Evolutionary conservation across 2,329 filamentous ascomycete genomes (phyloP).

Genomic region (Ophidiomyces ophidiicola): DNA sequence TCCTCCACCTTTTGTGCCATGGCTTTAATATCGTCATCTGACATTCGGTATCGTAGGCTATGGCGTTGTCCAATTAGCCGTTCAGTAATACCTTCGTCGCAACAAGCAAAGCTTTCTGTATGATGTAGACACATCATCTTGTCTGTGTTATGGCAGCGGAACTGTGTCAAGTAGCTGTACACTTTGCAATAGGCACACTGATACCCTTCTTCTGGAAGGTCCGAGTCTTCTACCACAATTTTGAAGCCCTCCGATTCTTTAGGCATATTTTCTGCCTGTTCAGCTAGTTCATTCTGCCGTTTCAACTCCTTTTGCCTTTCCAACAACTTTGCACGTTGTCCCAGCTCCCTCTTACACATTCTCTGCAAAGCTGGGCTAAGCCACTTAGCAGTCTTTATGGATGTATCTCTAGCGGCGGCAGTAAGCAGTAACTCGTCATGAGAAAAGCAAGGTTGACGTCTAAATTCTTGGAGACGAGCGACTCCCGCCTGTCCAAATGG

Average conservation of each 20-base stretch:
- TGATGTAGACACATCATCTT: conserved; percentile 76
- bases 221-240: conserved; percentile 55
- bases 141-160: conserved; percentile 68
- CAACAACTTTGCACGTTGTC: conserved; percentile 56
- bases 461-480: conserved; percentile 71
- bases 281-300: conserved; percentile 37
- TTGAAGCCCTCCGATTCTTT: conserved; percentile 42
- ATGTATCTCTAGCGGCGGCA: conserved; percentile 65
- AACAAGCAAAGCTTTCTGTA: conserved; percentile 69
- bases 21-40: conserved; percentile 54
- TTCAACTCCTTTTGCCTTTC: conserved; percentile 48
- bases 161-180: conserved; percentile 81
- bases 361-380: conserved; percentile 73
- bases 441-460: conserved; percentile 89
- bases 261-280: conserved; percentile 24
- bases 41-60: conserved; percentile 62
- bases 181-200: conserved; percentile 86
- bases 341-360: conserved; percentile 60
- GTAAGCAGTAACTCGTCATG: conserved; percentile 92
- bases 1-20: conserved; percentile 68
- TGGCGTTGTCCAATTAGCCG: conserved; percentile 61
- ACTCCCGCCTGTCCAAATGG: conserved; percentile 79
- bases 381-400: conserved; percentile 91
- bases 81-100: conserved; percentile 53
- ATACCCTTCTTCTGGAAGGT: conserved; percentile 82